Evolutionary conservation across 352 stramenopile species (phyloP), one percentile per base, ranked within the genome.

Genomic region (Poterioochromonas sp.): DNA sequence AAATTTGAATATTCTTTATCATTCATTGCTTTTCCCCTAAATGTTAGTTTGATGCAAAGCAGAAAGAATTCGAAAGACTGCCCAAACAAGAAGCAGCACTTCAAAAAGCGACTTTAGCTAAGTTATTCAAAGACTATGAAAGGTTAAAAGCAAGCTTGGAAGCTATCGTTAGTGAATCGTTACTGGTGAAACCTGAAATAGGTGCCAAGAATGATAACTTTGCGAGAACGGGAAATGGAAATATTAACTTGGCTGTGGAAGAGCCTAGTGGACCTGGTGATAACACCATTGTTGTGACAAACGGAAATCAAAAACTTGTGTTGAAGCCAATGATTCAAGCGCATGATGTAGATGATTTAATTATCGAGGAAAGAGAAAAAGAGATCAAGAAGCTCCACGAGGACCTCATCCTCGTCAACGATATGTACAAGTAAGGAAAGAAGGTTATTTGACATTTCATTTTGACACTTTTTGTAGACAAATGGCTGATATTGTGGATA

Each of bases 301-400:
- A 32, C 26, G 51, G 51, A 62, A 22, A 58, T 8, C 65, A 74
- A 74, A 1, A 58, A 54, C 12, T 35, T 54, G 1, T 35, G 5
- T 5, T 37, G 1, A 32, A n/a, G 43, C 37, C 15, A 40, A n/a
- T 51, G 3, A 1, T 58, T 15, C 58, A 68, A 40, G 58, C 5
- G 29, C 15, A 68, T 15, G 65, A 74, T 39, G 43, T 74, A 5
- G 65, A 74, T 54, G n/a, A 58, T 20, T 1, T 35, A 54, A 40
- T 74, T 26, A 74, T 74, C 5, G 40, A 58, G n/a, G 65, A 74
- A n/a, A 2, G 65, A 29, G 65, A 74, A 54, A 32, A n/a, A 15
- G 65, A 74, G 34, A 74, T 74, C 15, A 74, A 74, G 40, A 51
- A 74, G n/a, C 2, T 74, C 3, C 2, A 74, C 40, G 15, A 74